Evolutionary conservation across 208 protist genomes (phyloP), one percentile per base, ranked within the genome.

Genomic region (Leishmania mexicana): DNA sequence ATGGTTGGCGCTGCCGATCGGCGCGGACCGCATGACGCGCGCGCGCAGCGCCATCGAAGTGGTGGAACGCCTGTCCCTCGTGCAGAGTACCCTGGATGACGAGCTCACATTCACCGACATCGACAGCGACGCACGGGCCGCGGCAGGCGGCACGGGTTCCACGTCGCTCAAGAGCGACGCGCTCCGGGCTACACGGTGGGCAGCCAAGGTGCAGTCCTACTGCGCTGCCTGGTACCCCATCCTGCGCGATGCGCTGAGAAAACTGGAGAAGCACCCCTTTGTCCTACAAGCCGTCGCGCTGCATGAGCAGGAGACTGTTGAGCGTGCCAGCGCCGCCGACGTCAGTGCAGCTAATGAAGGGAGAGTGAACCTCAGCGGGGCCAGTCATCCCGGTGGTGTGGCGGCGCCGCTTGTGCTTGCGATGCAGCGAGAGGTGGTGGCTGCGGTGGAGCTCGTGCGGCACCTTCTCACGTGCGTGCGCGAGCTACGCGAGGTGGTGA

Each of bases 1-100:
- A 74, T 99, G 98, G 99, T 84, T 99, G 6, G 98, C 97, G 35
- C 89, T 99, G 49, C 98, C 98, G 15, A 83, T 81, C 31, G 95
- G 98, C 78, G 97, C 97, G 11, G 87, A 93, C 13, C 91, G 98
- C 79, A 90, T 98, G 79, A 83, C 98, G 19, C 90, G 84, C 49
- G 83, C 91, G 0, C 89, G 89, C 42, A 81, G 89, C 65, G 93
- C 95, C 54, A 81, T 89, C 24, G 58, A 77, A 2, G 92, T 91
- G 58, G 67, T 99, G 1, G 88, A 96, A 85, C 89, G 94, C 0
- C 84, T 98, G 21, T 83, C 90, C 17, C 68, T 88, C 5, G 86
- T 97, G n/a, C 92, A 95, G 81, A 79, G 76, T 17, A 78, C 85
- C 1, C 78, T 97, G 42, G 85, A 89, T 51, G 92, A 95, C 21